phyloP scores from a whole-genome alignment of 2,329 filamentous ascomycete species.

The Aureobasidium namibiae region DNA sequence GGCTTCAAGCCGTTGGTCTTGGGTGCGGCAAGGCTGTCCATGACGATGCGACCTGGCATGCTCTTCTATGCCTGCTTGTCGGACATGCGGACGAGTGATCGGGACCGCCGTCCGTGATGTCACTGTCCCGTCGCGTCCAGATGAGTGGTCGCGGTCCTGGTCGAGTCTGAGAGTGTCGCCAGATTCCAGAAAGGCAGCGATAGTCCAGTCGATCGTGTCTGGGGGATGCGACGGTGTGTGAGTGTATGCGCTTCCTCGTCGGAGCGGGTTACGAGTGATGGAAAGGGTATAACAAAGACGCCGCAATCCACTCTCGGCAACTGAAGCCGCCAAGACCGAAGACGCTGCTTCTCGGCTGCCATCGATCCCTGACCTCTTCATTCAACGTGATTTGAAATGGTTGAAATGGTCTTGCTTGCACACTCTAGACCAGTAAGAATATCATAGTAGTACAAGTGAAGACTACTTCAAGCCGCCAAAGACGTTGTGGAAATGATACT shows the following conservation, averaged over 20 bases:
- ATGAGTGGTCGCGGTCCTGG: neutral
- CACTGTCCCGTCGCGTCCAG: neutral
- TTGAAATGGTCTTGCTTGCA: too few relatives aligned
- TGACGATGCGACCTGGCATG: conserved; percentile 43
- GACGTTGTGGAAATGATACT: too few relatives aligned
- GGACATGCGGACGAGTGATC: conserved; percentile 14
- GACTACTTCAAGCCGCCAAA: too few relatives aligned
- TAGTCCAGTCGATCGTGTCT: neutral
- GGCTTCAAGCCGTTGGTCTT: conserved; percentile 28
- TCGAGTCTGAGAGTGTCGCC: neutral
- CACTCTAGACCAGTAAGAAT: too few relatives aligned
- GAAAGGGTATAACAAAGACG: conserved; percentile 1
- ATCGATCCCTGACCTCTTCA: neutral
- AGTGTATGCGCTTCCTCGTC: neutral
- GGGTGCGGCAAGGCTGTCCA: conserved; percentile 37
- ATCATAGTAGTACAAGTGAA: too few relatives aligned
- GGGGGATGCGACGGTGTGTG: neutral
- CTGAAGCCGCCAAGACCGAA: neutral
- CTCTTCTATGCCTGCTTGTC: conserved; percentile 20
- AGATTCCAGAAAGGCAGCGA: neutral
- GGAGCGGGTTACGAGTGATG: neutral
- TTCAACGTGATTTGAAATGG: too few relatives aligned
- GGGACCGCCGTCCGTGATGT: neutral
- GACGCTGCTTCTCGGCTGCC: too few relatives aligned
- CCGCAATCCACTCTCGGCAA: neutral